A percentile compares a stretch with the other conserved stretches of the same genome.
Evolutionary conservation across 2,329 filamentous ascomycete genomes (phyloP).

Genomic region (Celoporthe dispersa): DNA sequence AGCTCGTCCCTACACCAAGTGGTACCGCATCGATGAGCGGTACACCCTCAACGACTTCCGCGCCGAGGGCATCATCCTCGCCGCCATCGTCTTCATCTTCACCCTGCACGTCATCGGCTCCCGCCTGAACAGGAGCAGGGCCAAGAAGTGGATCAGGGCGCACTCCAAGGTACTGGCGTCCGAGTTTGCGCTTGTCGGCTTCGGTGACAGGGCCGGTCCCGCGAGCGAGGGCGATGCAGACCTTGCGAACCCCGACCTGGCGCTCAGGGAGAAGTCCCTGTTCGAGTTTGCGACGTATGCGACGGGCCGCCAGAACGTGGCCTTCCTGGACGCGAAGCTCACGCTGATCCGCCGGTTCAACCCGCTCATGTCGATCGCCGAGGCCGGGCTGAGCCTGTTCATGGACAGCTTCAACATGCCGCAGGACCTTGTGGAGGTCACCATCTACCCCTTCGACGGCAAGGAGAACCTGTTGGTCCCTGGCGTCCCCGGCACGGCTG

Average conservation of each 20-base stretch:
- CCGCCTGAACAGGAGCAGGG: slow-evolving; percentile 77
- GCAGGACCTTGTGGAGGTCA: slow-evolving; percentile 74
- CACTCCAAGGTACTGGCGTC: slow-evolving; percentile 72
- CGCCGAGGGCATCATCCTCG: slow-evolving; percentile 81
- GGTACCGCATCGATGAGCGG: slow-evolving; percentile 97
- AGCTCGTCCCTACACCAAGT: slow-evolving; percentile 78
- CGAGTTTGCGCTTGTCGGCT: slow-evolving; percentile 90
- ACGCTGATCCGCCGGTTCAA: slow-evolving; percentile 87
- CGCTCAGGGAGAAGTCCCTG: slow-evolving; percentile 82
- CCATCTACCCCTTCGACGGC: slow-evolving; percentile 88
- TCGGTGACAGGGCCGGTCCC: slow-evolving; percentile 60
- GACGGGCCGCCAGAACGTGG: slow-evolving; percentile 89
- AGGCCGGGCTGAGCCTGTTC: slow-evolving; percentile 74
- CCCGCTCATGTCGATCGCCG: slow-evolving; percentile 65
- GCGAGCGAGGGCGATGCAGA: slow-evolving; percentile 45
- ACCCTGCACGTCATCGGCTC: slow-evolving; percentile 82
- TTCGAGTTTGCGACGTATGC: slow-evolving; percentile 88
- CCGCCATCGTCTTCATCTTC: slow-evolving; percentile 74
- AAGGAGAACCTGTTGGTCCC: slow-evolving; percentile 82
- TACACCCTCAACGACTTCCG: slow-evolving; percentile 83
- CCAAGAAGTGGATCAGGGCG: slow-evolving; percentile 77
- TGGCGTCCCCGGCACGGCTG: slow-evolving; percentile 61
- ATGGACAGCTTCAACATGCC: slow-evolving; percentile 75
- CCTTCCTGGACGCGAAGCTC: slow-evolving; percentile 85
- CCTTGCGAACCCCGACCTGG: slow-evolving; percentile 43